Evolutionary conservation across 176 grass and related monocot genomes (phyloP).

Genomic region (Oryza longistaminata): DNA sequence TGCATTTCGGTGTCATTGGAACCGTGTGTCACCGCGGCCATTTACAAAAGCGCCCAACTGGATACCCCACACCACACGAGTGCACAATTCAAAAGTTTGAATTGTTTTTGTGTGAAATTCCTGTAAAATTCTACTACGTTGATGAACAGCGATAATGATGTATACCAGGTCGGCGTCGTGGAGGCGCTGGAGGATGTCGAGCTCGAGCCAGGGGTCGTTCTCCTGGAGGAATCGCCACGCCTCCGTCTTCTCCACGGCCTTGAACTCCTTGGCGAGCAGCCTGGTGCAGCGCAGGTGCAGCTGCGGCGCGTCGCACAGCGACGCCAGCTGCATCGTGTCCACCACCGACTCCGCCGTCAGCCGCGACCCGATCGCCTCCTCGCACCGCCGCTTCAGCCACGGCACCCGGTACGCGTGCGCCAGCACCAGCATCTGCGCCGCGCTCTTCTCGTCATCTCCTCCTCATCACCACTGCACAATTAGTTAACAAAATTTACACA

Average conservation of each 20-base stretch:
- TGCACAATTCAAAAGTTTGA: background rate
- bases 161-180: constrained; percentile 72
- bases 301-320: constrained; percentile 63
- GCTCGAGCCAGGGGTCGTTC: constrained; percentile 87
- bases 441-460: constrained; percentile 50
- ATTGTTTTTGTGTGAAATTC: background rate
- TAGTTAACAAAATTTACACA: background rate
- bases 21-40: background rate
- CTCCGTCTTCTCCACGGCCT: constrained; percentile 67
- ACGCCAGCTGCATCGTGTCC: constrained; percentile 70
- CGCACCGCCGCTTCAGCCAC: constrained; percentile 71
- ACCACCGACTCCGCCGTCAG: constrained; percentile 62
- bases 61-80: background rate
- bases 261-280: constrained; percentile 71
- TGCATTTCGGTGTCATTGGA: background rate
- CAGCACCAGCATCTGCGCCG: constrained; percentile 68
- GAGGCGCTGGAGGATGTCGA: constrained; percentile 55
- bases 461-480: background rate
- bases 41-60: background rate
- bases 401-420: constrained; percentile 71
- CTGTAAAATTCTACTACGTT: background rate
- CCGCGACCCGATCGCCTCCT: constrained; percentile 51
- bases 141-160: too few species aligned
- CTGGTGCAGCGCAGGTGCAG: constrained; percentile 70
- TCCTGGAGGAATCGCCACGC: constrained; percentile 74